Conservation (phyloP, 1,284 basidiomycete species). For the Schizopora paradoxa region DNA sequence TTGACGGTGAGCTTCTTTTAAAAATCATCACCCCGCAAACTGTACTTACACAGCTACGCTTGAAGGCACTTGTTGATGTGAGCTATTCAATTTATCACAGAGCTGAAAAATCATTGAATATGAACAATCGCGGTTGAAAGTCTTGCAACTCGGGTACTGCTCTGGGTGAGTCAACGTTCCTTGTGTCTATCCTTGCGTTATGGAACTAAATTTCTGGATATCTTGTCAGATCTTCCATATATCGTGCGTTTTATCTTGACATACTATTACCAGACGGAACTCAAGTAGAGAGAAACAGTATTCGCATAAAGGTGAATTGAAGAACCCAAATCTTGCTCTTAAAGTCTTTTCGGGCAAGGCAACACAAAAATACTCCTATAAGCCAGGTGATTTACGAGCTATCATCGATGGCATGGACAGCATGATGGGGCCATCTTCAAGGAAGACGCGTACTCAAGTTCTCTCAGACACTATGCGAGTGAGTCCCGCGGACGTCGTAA, state of each 20-base stretch:
- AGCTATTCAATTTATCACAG: constrained; percentile 21
- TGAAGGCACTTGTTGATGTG: constrained; percentile 68
- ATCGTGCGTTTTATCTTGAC: not conserved
- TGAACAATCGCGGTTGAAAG: too few relatives aligned
- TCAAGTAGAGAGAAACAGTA: not conserved
- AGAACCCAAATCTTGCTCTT: constrained; percentile 10
- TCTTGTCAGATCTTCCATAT: constrained; percentile 14
- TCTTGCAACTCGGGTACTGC: constrained; percentile 23
- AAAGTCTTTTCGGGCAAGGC: too few relatives aligned
- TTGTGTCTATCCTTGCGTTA: not conserved
- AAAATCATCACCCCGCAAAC: not conserved
- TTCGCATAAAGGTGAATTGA: constrained; percentile 7
- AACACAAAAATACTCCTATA: too few relatives aligned
- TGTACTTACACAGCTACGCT: constrained; percentile 1
- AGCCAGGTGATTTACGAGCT: too few relatives aligned
- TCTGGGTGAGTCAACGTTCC: constrained; percentile 4
- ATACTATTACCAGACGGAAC: not conserved
- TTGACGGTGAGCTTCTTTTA: constrained; percentile 51
- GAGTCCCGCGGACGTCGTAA: constrained; percentile 46
- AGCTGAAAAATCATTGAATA: not conserved
- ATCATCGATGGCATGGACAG: too few relatives aligned
- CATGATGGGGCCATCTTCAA: too few relatives aligned
- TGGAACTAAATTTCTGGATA: not conserved
- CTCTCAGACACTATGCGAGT: too few relatives aligned
- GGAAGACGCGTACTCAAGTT: too few relatives aligned